Conservation (phyloP, 306 rosid species). For the Morella rubra region DNA sequence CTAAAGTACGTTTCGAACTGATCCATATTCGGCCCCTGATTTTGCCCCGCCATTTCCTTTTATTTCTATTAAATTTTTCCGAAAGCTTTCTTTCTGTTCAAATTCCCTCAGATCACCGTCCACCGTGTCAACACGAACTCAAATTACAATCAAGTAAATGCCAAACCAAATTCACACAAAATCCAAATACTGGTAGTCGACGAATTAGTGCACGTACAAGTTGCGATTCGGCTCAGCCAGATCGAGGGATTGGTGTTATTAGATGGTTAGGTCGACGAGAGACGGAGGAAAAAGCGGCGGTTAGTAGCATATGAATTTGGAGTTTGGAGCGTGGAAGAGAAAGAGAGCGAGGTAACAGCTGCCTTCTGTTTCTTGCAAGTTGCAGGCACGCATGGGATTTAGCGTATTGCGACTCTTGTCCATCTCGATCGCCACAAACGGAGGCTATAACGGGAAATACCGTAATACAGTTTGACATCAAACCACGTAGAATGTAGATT, state of each 20-base stretch:
- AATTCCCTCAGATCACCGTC: background rate
- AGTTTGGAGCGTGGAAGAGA: background rate
- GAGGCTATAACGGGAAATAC: background rate
- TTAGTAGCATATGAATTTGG: background rate
- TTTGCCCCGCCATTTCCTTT: conserved; percentile 33
- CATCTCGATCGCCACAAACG: background rate
- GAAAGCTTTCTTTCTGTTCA: background rate
- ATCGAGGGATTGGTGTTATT: conserved; percentile 7
- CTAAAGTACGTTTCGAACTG: conserved; percentile 74
- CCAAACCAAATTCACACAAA: background rate
- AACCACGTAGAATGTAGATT: too few relatives aligned
- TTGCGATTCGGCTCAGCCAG: background rate
- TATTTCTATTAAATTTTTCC: background rate
- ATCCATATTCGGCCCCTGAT: conserved; percentile 52
- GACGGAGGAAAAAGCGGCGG: background rate
- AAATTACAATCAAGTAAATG: background rate
- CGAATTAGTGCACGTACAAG: background rate
- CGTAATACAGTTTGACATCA: background rate
- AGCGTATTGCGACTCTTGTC: background rate
- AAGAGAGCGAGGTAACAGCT: background rate
- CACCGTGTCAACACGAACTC: background rate
- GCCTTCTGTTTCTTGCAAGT: background rate
- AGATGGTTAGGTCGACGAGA: conserved; percentile 4
- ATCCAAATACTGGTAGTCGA: background rate
- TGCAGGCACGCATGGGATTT: background rate